Conservation (phyloP, 2,329 filamentous ascomycete species). For the Boeremia lycopersici region DNA sequence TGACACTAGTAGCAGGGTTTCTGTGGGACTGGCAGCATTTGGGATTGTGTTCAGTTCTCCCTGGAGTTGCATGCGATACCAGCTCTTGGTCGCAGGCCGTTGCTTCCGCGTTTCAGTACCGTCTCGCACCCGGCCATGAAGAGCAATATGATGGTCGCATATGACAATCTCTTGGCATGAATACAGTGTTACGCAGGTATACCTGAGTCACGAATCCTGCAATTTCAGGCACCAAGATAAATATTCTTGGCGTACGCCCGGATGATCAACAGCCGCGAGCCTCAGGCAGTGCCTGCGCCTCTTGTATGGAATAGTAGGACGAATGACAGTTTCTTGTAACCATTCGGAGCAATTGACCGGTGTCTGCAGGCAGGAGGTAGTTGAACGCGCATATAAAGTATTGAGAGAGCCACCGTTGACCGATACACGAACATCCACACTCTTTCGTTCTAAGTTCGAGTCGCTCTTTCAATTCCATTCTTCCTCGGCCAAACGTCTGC, state of each 20-base stretch:
- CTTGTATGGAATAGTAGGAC: neutral
- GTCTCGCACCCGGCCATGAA: constrained; percentile 5
- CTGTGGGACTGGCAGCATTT: neutral
- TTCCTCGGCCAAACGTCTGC: constrained; percentile 1
- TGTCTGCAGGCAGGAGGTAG: neutral
- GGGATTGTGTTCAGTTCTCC: neutral
- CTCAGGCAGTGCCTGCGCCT: constrained; percentile 9
- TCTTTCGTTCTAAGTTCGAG: neutral
- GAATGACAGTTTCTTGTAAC: neutral
- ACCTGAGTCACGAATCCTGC: neutral
- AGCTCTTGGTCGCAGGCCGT: neutral
- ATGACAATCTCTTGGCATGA: constrained; percentile 4
- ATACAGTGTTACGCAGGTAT: neutral
- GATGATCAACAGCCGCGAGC: constrained; percentile 11
- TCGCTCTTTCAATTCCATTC: constrained; percentile 3
- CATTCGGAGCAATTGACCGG: neutral
- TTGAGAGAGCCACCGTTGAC: neutral
- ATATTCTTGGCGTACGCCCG: constrained; percentile 6
- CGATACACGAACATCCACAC: neutral
- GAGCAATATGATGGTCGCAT: neutral
- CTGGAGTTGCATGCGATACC: neutral
- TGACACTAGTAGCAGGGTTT: neutral
- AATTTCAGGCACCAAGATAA: constrained; percentile 4
- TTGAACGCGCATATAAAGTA: constrained; percentile 5
- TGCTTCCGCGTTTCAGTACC: constrained; percentile 11